Evolutionary conservation across 305 asterid species (phyloP).

Genomic region (Rubia balearica): DNA sequence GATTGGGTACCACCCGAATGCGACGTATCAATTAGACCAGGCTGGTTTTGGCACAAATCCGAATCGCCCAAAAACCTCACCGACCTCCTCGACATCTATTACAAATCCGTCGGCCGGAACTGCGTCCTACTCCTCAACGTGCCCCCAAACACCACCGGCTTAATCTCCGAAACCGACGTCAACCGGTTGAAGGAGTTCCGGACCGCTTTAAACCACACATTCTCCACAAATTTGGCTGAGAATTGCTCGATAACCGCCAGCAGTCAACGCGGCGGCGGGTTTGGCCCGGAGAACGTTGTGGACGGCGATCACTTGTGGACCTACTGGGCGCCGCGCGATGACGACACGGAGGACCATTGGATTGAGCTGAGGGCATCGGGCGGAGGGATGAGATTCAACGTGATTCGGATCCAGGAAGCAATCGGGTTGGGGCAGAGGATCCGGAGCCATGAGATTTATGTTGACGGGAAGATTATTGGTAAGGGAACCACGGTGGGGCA

Average conservation of each 20-base stretch:
- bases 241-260: constrained; percentile 43
- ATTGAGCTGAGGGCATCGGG: constrained; percentile 36
- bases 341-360: constrained; percentile 36
- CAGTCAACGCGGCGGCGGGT: constrained; percentile 55
- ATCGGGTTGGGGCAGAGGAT: constrained; percentile 83
- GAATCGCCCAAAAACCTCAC: constrained; percentile 53
- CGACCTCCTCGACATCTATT: constrained; percentile 58
- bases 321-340: constrained; percentile 72
- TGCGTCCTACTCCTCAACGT: constrained; percentile 76
- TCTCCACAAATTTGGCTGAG: constrained; percentile 46
- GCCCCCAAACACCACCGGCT: constrained; percentile 75
- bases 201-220: constrained; percentile 52
- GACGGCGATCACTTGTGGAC: constrained; percentile 79
- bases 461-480: constrained; percentile 43
- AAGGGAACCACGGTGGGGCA: constrained; percentile 72
- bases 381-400: constrained; percentile 49
- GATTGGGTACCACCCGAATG: constrained; percentile 92
- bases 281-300: constrained; percentile 52
- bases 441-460: constrained; percentile 46
- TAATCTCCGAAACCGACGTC: constrained; percentile 59
- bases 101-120: constrained; percentile 83
- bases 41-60: constrained; percentile 92
- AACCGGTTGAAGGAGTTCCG: constrained; percentile 49
- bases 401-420: constrained; percentile 81
- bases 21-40: constrained; percentile 69